Conservation (phyloP, 2,329 filamentous ascomycete genomes). For the Ilyonectria mors-panacis region DNA sequence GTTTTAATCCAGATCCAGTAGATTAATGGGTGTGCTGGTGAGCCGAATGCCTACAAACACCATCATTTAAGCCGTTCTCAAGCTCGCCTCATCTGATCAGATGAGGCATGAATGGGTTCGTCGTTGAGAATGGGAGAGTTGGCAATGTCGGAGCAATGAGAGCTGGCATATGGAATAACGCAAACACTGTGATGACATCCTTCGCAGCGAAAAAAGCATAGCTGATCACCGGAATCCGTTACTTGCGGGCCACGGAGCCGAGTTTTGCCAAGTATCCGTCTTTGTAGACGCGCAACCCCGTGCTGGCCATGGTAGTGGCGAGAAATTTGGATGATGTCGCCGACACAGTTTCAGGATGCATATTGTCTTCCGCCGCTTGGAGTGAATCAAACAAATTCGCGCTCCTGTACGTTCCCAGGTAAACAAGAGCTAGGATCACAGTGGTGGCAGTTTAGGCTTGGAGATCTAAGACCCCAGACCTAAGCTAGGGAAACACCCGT, state of each 20-base stretch:
- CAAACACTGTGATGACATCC: conserved; percentile 45
- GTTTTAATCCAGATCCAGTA: conserved; percentile 42
- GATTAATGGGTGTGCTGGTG: conserved; percentile 43
- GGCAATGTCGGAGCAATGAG: conserved; percentile 43
- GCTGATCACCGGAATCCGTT: conserved; percentile 37
- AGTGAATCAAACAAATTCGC: conserved; percentile 46
- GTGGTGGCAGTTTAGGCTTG: conserved; percentile 38
- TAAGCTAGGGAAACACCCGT: conserved; percentile 38
- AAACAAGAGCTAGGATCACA: conserved; percentile 44
- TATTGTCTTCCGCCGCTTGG: conserved; percentile 37
- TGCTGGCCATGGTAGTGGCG: conserved; percentile 42
- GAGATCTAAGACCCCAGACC: conserved; percentile 40
- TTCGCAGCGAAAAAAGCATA: conserved; percentile 42
- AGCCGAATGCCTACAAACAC: conserved; percentile 43
- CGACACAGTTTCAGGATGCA: conserved; percentile 38
- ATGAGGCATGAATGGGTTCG: conserved; percentile 37
- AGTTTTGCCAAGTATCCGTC: conserved; percentile 39
- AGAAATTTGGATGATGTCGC: conserved; percentile 42
- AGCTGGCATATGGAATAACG: conserved; percentile 44
- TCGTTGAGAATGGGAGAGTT: conserved; percentile 35
- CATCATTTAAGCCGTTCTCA: conserved; percentile 43
- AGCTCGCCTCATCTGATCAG: conserved; percentile 38
- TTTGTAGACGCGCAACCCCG: conserved; percentile 40
- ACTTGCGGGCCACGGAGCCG: conserved; percentile 22
- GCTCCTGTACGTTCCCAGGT: conserved; percentile 46